Conservation (phyloP, 2,329 filamentous ascomycete species). For the Exophiala phaeomuriformis region DNA sequence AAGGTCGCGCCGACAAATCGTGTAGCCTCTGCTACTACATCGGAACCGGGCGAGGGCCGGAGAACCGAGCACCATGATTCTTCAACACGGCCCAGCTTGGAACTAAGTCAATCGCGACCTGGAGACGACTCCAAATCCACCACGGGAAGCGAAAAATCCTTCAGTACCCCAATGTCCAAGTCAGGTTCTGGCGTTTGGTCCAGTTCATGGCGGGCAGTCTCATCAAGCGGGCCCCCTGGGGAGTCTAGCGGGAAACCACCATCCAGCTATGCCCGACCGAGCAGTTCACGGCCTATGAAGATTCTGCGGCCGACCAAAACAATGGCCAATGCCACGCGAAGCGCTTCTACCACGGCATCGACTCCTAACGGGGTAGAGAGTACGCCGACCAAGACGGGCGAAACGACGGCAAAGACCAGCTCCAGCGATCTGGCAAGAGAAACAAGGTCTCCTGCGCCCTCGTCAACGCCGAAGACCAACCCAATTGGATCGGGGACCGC, state of each 20-base stretch:
- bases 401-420: slow-evolving; percentile 6
- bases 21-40: slow-evolving; percentile 3
- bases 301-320: slow-evolving; percentile 69
- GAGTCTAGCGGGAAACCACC: slow-evolving; percentile 17
- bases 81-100: slow-evolving; percentile 18
- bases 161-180: slow-evolving; percentile 25
- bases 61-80: slow-evolving; percentile 15
- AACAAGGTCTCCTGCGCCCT: slow-evolving; percentile 12
- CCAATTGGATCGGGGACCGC: slow-evolving; percentile 88
- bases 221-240: slow-evolving; percentile 6
- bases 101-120: slow-evolving; percentile 9
- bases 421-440: slow-evolving; percentile 8
- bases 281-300: slow-evolving; percentile 66
- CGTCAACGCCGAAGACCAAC: slow-evolving; percentile 51
- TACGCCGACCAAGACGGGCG: slow-evolving; percentile 6
- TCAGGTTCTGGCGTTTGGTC: slow-evolving; percentile 26
- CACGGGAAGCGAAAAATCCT: slow-evolving; percentile 30
- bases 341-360: slow-evolving; percentile 29
- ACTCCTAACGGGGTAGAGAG: slow-evolving; percentile 21
- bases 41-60: slow-evolving; percentile 12
- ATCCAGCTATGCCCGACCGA: slow-evolving; percentile 23
- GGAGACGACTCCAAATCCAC: slow-evolving; percentile 28
- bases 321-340: slow-evolving; percentile 44
- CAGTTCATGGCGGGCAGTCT: slow-evolving; percentile 25
- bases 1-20: slow-evolving; percentile 16